Evolutionary conservation across 2,329 filamentous ascomycete species (phyloP).

Genomic region (Chaetoscypha palmicola): DNA sequence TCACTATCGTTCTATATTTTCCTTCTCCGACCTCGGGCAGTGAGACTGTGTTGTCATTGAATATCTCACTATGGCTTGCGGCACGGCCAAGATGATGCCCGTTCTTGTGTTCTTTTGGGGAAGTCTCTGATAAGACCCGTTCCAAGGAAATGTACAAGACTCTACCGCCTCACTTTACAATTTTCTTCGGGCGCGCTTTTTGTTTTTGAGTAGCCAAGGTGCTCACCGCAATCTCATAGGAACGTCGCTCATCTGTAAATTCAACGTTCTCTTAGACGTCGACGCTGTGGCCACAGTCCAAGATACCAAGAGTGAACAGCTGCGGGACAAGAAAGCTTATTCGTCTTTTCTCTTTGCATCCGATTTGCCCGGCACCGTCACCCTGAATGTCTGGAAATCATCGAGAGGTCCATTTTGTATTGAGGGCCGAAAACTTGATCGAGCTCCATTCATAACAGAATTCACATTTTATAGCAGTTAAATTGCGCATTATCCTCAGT

Average conservation of each 20-base stretch:
- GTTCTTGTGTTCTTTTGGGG: too few relatives aligned
- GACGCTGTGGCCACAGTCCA: not conserved
- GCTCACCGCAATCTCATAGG: too few relatives aligned
- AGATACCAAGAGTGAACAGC: slow-evolving; percentile 6
- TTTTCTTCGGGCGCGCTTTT: too few relatives aligned
- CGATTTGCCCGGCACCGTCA: not conserved
- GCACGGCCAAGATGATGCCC: not conserved
- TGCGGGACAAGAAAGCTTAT: slow-evolving; percentile 11
- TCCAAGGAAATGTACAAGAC: not conserved
- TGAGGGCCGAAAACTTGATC: too few relatives aligned
- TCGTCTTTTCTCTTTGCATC: not conserved
- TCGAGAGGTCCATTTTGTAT: too few relatives aligned
- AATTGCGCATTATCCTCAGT: not conserved
- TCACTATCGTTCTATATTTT: not conserved
- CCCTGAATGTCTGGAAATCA: not conserved
- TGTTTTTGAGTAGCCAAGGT: too few relatives aligned
- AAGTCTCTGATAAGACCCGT: not conserved
- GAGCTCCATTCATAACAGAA: too few relatives aligned
- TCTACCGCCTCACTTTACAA: not conserved
- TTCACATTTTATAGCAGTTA: not conserved
- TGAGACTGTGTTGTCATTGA: not conserved
- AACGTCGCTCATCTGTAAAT: too few relatives aligned
- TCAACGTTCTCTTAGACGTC: not conserved
- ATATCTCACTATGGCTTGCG: not conserved
- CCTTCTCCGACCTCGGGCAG: not conserved